Evolutionary conservation across 192 early-diverging fungal species (phyloP).

Genomic region (Podila clonocystis): DNA sequence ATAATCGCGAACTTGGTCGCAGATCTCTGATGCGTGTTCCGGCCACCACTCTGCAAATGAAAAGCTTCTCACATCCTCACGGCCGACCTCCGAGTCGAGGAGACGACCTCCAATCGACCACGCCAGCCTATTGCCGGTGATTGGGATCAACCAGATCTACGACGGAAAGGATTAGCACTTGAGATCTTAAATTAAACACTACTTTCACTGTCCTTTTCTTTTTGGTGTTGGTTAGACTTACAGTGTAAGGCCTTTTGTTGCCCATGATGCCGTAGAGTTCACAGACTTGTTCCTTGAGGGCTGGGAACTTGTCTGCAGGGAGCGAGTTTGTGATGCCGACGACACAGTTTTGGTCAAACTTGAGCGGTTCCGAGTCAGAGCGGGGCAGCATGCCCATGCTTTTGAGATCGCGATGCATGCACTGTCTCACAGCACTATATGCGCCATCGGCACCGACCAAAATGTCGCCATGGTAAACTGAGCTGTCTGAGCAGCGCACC

Average conservation of each 20-base stretch:
- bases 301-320: conserved; percentile 22
- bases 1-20: conserved; percentile 42
- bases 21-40: conserved; percentile 31
- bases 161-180: background rate
- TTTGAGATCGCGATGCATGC: conserved; percentile 34
- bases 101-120: conserved; percentile 47
- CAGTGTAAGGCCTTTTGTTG: conserved; percentile 38
- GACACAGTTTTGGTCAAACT: conserved; percentile 48
- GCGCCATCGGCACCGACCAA: conserved; percentile 53
- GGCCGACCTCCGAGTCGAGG: conserved; percentile 22
- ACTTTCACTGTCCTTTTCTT: too few relatives aligned
- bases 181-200: background rate
- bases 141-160: conserved; percentile 44
- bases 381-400: conserved; percentile 22
- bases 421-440: conserved; percentile 43
- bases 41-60: conserved; percentile 50
- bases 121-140: conserved; percentile 39
- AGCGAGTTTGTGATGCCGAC: conserved; percentile 42
- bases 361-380: conserved; percentile 40
- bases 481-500: conserved; percentile 30
- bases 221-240: conserved; percentile 6
- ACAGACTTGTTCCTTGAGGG: conserved; percentile 8
- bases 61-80: conserved; percentile 41
- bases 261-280: conserved; percentile 37
- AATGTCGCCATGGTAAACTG: conserved; percentile 43